Base-by-base conservation (phyloP, 805 yeast species). In the Wickerhamiella parazyma region DNA sequence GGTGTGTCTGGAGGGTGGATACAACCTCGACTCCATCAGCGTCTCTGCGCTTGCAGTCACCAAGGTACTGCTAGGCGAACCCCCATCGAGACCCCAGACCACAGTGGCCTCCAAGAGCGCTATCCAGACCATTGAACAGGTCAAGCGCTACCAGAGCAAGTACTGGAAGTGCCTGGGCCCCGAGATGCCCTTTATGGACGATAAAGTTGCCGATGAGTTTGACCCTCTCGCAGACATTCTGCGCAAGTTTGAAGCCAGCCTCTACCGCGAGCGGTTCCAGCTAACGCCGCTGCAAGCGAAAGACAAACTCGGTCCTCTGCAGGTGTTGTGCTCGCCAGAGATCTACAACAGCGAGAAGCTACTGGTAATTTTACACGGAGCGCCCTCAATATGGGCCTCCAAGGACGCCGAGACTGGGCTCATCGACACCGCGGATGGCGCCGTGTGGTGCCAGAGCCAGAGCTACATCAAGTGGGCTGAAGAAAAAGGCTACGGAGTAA, bases 1-100 rank as follows among this genome's bases (percentile, higher is more conserved):
- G 38, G 95, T 86, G 4, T 80, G 85, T 4, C 67, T 91, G 33
- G 99, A 91, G 68, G 99, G 99, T 50, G 99, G 99, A 1, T 91
- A 91, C 61, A 89, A 85, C 56, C 68, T 91, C 46, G 95, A 86
- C 55, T 75, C 96, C 2, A 91, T 87, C 49, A 83, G 95, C 19
- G 75, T 74, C 37, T 80, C 94, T 47, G 98, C 97, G 0, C 65
- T 91, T 39, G 89, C 91, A 1, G 96, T 91, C 4, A 81, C 95
- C 3, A 85, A 86, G 58, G 89, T 82, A 0, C 67, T 91, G 38
- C 71, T 91, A 16, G 98, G 98, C 5, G 97, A 91, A 58, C 94
- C 97, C 3, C 97, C 98, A 1, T 93, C 82, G 46, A 51, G 47
- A 6, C 69, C 86, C 28, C 71, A 75, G 33, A 69, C 75, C 4